Evolutionary conservation across 768 basidiomycete genomes (phyloP).

Genomic region (Boletus sp.): DNA sequence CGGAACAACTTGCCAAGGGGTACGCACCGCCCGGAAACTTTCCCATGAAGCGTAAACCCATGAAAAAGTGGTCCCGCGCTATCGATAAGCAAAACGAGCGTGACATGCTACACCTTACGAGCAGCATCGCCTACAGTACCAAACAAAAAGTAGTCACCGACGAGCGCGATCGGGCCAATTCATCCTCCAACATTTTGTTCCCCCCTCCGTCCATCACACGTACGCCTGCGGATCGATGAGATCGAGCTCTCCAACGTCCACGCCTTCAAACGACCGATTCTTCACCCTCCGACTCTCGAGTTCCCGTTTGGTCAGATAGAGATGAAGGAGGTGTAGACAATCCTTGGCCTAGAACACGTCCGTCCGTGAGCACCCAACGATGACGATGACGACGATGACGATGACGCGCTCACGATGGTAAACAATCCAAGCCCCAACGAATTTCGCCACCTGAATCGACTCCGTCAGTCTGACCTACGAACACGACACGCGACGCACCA

Average conservation of each 20-base stretch:
- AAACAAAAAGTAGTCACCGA: too few relatives aligned
- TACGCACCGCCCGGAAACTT: too few relatives aligned
- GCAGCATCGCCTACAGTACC: too few relatives aligned
- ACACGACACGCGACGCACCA: slow-evolving; percentile 43
- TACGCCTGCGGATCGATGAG: slow-evolving; percentile 43
- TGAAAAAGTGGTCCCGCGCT: too few relatives aligned
- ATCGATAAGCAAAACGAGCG: too few relatives aligned
- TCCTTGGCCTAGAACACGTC: slow-evolving; percentile 55
- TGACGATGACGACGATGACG: too few relatives aligned
- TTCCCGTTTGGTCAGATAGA: slow-evolving; percentile 71
- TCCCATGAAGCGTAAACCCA: too few relatives aligned
- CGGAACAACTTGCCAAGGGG: too few relatives aligned
- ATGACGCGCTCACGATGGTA: slow-evolving; percentile 46
- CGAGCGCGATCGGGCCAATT: too few relatives aligned
- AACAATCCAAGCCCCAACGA: slow-evolving; percentile 67
- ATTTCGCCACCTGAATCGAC: slow-evolving; percentile 57
- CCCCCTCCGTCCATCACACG: neutral
- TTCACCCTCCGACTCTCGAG: slow-evolving; percentile 66
- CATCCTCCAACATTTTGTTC: too few relatives aligned
- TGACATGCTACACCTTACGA: too few relatives aligned
- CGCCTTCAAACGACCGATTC: slow-evolving; percentile 68
- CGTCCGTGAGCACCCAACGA: neutral
- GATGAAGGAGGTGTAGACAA: slow-evolving; percentile 61
- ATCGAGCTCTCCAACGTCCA: slow-evolving; percentile 67
- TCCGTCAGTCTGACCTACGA: neutral